phyloP scores from a whole-genome alignment of 768 basidiomycete genomes.

The Naganishia kalamii region DNA sequence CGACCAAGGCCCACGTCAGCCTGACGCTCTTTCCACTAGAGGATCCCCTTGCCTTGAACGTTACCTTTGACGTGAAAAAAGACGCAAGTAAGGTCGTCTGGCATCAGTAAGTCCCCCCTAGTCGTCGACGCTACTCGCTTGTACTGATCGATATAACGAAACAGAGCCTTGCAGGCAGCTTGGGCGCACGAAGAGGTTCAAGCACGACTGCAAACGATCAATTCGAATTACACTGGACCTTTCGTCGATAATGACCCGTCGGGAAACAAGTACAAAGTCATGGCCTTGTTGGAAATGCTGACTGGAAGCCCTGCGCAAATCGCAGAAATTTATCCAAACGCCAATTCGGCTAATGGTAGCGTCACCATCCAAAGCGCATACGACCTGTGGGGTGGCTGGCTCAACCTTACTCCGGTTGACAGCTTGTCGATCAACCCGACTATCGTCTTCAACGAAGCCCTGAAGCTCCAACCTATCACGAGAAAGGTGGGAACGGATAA shows the following conservation, averaged over 20 bases:
- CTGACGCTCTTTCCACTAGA: not conserved
- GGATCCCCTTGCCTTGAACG: not conserved
- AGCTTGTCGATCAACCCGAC: not conserved
- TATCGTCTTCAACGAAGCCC: not conserved
- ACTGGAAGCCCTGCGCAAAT: not conserved
- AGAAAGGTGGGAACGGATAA: not conserved
- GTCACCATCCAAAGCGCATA: not conserved
- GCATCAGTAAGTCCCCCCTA: not conserved
- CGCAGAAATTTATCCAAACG: not conserved
- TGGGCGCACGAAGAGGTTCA: not conserved
- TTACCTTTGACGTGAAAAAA: not conserved
- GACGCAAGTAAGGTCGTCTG: not conserved
- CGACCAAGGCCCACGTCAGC: not conserved
- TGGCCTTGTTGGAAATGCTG: conserved; percentile 10
- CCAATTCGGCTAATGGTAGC: not conserved
- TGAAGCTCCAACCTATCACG: not conserved
- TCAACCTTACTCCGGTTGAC: not conserved
- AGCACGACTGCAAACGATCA: not conserved
- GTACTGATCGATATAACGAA: not conserved
- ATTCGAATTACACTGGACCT: not conserved
- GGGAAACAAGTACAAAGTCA: conserved; percentile 6
- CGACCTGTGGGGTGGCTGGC: not conserved
- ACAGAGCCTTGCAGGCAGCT: not conserved
- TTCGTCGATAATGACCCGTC: not conserved
- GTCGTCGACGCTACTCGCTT: not conserved